Evolutionary conservation across 2,329 filamentous ascomycete genomes (phyloP).

Genomic region (Aspergillus terreus): DNA sequence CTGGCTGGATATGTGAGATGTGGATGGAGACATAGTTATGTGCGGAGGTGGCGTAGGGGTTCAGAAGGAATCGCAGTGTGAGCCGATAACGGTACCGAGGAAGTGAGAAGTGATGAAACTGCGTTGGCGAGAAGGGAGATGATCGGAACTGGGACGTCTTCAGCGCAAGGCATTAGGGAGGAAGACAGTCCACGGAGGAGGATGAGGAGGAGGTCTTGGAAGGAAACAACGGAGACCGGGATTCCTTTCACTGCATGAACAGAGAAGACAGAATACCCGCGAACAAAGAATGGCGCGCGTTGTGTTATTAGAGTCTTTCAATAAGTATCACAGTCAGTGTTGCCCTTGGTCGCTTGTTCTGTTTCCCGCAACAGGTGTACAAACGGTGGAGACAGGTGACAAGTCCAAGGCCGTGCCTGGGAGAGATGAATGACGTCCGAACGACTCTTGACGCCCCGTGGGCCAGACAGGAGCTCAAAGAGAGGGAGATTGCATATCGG

Average conservation of each 20-base stretch:
- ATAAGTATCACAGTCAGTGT: neutral
- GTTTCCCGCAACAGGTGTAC: neutral
- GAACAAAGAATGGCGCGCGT: neutral
- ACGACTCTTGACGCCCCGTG: conserved; percentile 21
- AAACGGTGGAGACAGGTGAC: neutral
- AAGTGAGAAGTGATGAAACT: neutral
- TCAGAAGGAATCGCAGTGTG: neutral
- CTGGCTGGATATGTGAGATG: conserved; percentile 55
- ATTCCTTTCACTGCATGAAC: neutral
- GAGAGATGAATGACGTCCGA: conserved; percentile 19
- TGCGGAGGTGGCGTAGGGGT: neutral
- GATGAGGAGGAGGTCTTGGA: neutral
- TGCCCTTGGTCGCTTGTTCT: neutral
- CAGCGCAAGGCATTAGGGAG: conserved; percentile 12
- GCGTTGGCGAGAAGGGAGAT: neutral
- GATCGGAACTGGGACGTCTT: neutral
- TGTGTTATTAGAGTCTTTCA: neutral
- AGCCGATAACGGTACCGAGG: conserved; percentile 4
- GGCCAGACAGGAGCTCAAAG: conserved; percentile 16
- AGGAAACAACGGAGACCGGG: conserved; percentile 14
- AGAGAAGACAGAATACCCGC: neutral
- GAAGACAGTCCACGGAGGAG: neutral
- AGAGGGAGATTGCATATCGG: conserved; percentile 21
- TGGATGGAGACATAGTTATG: conserved; percentile 52
- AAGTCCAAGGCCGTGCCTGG: conserved; percentile 8